A percentile compares a stretch with the other conserved stretches of the same genome.
Conservation (phyloP, 1,284 basidiomycete species). For the Rhodotorula glutinis region DNA sequence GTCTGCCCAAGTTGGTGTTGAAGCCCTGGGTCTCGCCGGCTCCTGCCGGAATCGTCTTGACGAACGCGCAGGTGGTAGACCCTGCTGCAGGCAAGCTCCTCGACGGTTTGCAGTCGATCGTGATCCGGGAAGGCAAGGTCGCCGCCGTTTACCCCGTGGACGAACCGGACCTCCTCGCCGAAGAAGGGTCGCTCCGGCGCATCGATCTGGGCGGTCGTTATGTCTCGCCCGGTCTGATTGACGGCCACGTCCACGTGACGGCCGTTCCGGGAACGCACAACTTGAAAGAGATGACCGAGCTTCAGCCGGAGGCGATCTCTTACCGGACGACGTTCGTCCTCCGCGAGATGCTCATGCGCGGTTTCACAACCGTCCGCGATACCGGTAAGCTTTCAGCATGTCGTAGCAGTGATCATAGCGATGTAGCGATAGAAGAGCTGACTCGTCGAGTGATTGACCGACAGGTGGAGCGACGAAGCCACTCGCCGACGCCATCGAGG, state of each 20-base stretch:
- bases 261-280: conserved; percentile 49
- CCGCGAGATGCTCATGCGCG: conserved; percentile 53
- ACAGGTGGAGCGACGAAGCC: conserved; percentile 53
- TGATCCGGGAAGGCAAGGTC: conserved; percentile 48
- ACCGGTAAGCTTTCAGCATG: conserved; percentile 41
- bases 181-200: conserved; percentile 18
- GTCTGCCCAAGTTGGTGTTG: conserved; percentile 49
- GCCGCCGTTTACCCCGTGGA: conserved; percentile 41
- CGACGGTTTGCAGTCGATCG: conserved; percentile 46
- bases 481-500: conserved; percentile 51
- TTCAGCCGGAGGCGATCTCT: conserved; percentile 38
- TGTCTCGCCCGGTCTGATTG: conserved; percentile 51
- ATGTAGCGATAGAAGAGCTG: not conserved
- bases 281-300: conserved; percentile 50
- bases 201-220: conserved; percentile 51
- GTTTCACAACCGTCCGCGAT: conserved; percentile 57
- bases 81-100: conserved; percentile 44
- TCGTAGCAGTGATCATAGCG: too few relatives aligned
- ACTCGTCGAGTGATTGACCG: not conserved
- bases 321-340: conserved; percentile 48
- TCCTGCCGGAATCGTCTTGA: conserved; percentile 45
- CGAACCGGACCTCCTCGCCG: conserved; percentile 16
- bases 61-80: conserved; percentile 50
- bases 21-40: conserved; percentile 50
- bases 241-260: conserved; percentile 55